Conservation (phyloP, 2,329 filamentous ascomycete species). For the Fusarium kyushuense region DNA sequence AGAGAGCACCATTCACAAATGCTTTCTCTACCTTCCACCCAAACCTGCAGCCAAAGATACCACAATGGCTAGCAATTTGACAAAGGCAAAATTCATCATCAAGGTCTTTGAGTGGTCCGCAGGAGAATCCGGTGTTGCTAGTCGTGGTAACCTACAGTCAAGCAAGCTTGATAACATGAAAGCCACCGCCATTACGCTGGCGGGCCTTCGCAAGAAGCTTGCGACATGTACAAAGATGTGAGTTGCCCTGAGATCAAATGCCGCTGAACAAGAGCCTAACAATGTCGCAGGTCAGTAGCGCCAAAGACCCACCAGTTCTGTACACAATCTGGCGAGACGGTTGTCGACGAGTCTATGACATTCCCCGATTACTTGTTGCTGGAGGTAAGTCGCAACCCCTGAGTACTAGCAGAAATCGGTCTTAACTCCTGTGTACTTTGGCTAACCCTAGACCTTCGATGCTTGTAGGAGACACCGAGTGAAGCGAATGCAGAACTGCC, state of each 20-base stretch:
- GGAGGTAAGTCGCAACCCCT: neutral
- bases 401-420: neutral
- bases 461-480: neutral
- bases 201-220: neutral
- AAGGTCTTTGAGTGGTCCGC: neutral
- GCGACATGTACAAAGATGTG: neutral
- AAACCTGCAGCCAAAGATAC: neutral
- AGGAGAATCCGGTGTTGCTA: neutral
- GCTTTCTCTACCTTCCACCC: neutral
- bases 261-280: too few species aligned
- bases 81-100: neutral
- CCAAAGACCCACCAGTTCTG: neutral
- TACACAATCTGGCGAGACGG: neutral
- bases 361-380: neutral
- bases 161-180: too few species aligned
- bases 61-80: neutral
- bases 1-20: neutral
- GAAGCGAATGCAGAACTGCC: neutral
- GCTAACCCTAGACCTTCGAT: neutral
- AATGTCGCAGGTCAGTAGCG: neutral
- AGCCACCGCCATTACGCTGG: neutral
- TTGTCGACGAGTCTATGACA: neutral
- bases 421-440: neutral
- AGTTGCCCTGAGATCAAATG: too few species aligned
- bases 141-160: neutral